Percentiles rank a stretch among this genome's conserved stretches.
phyloP scores from a whole-genome alignment of 2,329 filamentous ascomycete species.

The Karstenula rhodostoma region DNA sequence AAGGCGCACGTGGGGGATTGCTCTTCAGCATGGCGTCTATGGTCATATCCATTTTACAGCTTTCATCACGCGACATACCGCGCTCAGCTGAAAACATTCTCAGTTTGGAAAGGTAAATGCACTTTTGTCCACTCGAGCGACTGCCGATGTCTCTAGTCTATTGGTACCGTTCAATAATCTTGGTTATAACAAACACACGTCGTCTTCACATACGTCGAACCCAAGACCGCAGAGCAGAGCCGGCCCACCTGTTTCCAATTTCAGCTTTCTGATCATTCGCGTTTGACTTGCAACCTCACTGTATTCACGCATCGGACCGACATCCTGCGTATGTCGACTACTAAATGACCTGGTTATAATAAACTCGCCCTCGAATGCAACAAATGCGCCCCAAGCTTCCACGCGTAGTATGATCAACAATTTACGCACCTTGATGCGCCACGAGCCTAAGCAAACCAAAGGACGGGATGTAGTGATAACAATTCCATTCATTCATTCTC shows the following conservation, averaged over 20 bases:
- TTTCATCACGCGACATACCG: background rate
- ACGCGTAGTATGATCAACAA: no score
- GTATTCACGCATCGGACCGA: no score
- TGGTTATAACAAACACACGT: background rate
- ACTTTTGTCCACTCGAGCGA: background rate
- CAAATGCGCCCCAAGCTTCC: no score
- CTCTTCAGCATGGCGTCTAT: conserved; percentile 7
- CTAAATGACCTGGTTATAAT: no score
- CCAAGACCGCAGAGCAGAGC: no score
- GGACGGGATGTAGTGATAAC: background rate
- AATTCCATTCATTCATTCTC: background rate
- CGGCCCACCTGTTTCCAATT: no score
- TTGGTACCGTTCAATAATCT: background rate
- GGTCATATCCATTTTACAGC: background rate
- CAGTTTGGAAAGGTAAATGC: background rate
- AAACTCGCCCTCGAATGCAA: no score
- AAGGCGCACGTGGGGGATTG: background rate
- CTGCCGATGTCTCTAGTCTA: background rate
- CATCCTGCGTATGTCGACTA: no score
- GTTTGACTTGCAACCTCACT: no score
- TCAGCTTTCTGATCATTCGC: no score
- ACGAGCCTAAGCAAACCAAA: background rate
- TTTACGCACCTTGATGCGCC: background rate
- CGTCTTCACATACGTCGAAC: no score
- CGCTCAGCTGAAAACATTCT: background rate